phyloP scores from a whole-genome alignment of 305 asterid genomes.

The Fraxinus velutina region DNA sequence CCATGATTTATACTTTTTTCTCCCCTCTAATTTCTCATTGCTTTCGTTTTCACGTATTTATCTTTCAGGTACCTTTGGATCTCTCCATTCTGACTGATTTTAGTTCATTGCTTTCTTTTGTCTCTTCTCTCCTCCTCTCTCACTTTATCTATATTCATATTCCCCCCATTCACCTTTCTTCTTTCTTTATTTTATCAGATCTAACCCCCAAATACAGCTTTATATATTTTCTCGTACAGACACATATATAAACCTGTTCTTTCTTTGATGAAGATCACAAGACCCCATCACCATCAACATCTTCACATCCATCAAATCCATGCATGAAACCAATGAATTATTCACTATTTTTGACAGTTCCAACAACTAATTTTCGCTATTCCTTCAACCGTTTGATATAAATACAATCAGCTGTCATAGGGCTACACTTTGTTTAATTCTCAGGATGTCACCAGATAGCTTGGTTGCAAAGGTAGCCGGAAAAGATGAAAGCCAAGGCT shows the following conservation, averaged over 20 bases:
- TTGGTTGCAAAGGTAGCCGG: background rate
- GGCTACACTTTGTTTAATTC: background rate
- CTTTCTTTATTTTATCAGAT: constrained; percentile 21
- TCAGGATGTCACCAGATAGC: background rate
- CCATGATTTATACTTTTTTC: background rate
- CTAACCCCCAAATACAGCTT: constrained; percentile 32
- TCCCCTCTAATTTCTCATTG: background rate
- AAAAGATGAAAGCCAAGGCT: background rate
- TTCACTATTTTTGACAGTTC: constrained; percentile 39
- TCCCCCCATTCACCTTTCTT: background rate
- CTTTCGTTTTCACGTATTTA: constrained; percentile 16
- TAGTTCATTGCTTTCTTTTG: background rate
- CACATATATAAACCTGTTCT: background rate
- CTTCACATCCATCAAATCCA: constrained; percentile 40
- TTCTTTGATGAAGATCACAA: constrained; percentile 69
- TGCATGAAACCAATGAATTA: constrained; percentile 68
- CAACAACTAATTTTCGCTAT: constrained; percentile 16
- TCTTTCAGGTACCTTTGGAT: constrained; percentile 6
- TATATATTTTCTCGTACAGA: background rate
- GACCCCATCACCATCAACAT: constrained; percentile 40
- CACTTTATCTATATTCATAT: background rate
- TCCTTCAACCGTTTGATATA: constrained; percentile 21
- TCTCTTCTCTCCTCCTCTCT: background rate
- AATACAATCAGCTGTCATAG: background rate
- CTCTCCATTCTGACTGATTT: constrained; percentile 15